These are phyloP conservation scores for Alternaria sp. DNA, from an alignment of 2,329 filamentous ascomycete genomes.

Conservation along the genomic window DNA sequence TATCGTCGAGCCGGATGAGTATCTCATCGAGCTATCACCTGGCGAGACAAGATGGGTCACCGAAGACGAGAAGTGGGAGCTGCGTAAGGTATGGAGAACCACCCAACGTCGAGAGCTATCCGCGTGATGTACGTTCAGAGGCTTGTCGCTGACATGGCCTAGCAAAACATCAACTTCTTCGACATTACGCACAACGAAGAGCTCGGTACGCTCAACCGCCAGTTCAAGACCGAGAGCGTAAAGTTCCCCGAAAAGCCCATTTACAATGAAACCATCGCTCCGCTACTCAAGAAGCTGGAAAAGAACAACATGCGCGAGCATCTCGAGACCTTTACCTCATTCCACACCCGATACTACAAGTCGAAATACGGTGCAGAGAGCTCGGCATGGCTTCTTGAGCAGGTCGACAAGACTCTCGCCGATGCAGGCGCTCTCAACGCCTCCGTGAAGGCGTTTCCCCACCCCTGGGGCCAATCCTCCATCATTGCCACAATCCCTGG, in stretches of 20 bases:
- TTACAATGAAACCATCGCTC: slow-evolving; percentile 71
- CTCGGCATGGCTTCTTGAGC: slow-evolving; percentile 83
- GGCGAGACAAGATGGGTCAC: slow-evolving; percentile 87
- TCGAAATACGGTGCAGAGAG: slow-evolving; percentile 82
- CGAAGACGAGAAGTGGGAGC: slow-evolving; percentile 93
- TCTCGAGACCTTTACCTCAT: slow-evolving; percentile 78
- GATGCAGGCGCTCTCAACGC: slow-evolving; percentile 75
- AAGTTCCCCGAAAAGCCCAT: slow-evolving; percentile 72
- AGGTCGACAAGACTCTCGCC: slow-evolving; percentile 75
- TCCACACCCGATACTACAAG: slow-evolving; percentile 85
- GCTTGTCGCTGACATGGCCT: slow-evolving; percentile 29
- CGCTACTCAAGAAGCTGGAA: slow-evolving; percentile 72
- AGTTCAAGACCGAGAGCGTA: slow-evolving; percentile 54
- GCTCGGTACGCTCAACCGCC: slow-evolving; percentile 60
- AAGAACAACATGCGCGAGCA: slow-evolving; percentile 80
- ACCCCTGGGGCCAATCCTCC: slow-evolving; percentile 88
- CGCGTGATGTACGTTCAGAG: neutral
- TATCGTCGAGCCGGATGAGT: slow-evolving; percentile 44
- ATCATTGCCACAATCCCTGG: slow-evolving; percentile 93
- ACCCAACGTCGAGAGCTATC: neutral
- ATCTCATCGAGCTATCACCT: slow-evolving; percentile 82
- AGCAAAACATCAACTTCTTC: slow-evolving; percentile 90
- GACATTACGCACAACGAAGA: slow-evolving; percentile 83
- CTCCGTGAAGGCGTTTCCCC: slow-evolving; percentile 75
- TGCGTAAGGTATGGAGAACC: slow-evolving; percentile 72